A percentile compares a stretch with the other conserved stretches of the same genome.
Conservation (phyloP, 305 asterid genomes). For the Nicotiana rustica region DNA sequence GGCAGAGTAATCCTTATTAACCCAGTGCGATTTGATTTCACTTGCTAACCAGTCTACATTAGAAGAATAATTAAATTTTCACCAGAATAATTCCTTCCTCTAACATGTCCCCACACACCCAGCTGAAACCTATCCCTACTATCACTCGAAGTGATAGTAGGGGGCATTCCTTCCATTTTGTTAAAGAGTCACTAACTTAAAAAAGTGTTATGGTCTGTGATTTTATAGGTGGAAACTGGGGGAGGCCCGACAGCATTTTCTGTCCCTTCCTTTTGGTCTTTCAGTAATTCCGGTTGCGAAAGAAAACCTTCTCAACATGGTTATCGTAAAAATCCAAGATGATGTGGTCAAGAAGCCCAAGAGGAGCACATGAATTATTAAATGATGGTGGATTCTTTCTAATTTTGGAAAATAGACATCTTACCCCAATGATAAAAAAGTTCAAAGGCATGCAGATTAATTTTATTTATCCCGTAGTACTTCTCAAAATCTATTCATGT, state of each 20-base stretch:
- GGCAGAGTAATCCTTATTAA: constrained; percentile 10
- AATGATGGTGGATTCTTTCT: constrained; percentile 8
- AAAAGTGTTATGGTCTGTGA: background rate
- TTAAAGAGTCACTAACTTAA: background rate
- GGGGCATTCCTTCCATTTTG: constrained; percentile 14
- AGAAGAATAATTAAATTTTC: background rate
- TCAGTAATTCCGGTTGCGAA: background rate
- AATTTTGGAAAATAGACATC: constrained; percentile 19
- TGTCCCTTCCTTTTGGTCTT: constrained; percentile 8
- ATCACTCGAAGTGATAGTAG: background rate
- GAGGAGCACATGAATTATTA: background rate
- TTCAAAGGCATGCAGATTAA: constrained; percentile 16
- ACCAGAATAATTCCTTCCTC: constrained; percentile 5
- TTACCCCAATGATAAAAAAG: background rate
- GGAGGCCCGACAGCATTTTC: background rate
- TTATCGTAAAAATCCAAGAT: background rate
- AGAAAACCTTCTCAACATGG: background rate
- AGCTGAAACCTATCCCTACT: constrained; percentile 26
- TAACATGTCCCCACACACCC: constrained; percentile 27
- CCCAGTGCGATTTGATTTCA: background rate
- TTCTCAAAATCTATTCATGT: background rate
- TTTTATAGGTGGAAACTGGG: background rate
- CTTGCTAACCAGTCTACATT: constrained; percentile 15
- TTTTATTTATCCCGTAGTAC: background rate
- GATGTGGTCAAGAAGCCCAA: constrained; percentile 1